These are phyloP conservation scores for Erysimum cheiranthoides DNA, from an alignment of 345 rosid species.

Conservation along the genomic window DNA sequence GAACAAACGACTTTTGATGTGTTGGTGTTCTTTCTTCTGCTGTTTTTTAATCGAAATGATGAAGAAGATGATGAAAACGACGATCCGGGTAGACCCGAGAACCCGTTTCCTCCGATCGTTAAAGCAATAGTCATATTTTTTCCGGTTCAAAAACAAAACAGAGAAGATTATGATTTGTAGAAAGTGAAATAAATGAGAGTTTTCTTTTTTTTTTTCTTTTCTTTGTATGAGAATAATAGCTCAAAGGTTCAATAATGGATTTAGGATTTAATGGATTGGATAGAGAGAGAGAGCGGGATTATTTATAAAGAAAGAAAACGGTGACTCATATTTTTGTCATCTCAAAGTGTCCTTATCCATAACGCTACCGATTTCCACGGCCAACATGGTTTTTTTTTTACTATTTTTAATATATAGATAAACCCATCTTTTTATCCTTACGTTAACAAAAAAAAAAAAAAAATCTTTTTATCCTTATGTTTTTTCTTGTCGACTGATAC, in stretches of 20 bases:
- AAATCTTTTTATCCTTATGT: neutral
- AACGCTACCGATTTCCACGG: conserved; percentile 32
- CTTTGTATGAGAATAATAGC: no score
- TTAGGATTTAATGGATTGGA: conserved; percentile 17
- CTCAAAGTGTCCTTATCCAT: conserved; percentile 46
- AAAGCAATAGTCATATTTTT: conserved; percentile 41
- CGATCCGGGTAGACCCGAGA: conserved; percentile 46
- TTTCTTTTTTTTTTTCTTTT: neutral
- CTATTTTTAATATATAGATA: neutral
- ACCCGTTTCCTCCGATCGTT: conserved; percentile 57
- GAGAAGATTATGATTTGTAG: neutral
- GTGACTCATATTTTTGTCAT: conserved; percentile 41
- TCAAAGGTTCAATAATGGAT: conserved; percentile 18
- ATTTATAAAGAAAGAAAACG: conserved; percentile 25
- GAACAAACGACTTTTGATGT: conserved; percentile 48
- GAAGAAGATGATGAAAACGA: conserved; percentile 52
- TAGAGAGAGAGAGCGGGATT: neutral
- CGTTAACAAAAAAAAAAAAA: no score
- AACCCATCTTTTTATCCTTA: no score
- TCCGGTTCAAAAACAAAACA: neutral
- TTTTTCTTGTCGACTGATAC: neutral
- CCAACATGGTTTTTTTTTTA: neutral
- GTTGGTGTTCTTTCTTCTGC: conserved; percentile 47
- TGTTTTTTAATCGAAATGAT: conserved; percentile 51
- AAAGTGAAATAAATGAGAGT: neutral